Conservation (phyloP, 805 yeast genomes). For the Cephaloascus fragrans region DNA sequence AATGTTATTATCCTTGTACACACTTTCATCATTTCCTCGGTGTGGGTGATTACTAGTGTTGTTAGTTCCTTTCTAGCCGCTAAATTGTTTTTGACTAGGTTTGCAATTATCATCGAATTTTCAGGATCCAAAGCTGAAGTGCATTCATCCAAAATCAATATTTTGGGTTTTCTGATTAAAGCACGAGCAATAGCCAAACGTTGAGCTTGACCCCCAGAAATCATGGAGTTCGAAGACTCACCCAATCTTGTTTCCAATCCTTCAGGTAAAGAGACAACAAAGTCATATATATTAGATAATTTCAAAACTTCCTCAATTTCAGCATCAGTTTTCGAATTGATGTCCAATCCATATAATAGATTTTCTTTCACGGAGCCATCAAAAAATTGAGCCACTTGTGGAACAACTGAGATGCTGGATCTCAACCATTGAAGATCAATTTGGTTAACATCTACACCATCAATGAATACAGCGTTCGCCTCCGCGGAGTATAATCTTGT, state of each 20-base stretch:
- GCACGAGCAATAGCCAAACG: conserved; percentile 81
- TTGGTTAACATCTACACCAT: conserved; percentile 34
- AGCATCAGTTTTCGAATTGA: conserved; percentile 7
- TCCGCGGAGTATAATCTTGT: conserved; percentile 39
- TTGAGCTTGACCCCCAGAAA: conserved; percentile 92
- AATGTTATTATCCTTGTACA: conserved; percentile 44
- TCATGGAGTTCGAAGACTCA: conserved; percentile 25
- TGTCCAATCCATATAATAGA: conserved; percentile 47
- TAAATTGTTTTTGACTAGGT: conserved; percentile 31
- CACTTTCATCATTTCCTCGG: conserved; percentile 49
- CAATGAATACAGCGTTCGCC: conserved; percentile 30
- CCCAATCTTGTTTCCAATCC: conserved; percentile 56
- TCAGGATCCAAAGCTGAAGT: conserved; percentile 78
- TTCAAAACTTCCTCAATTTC: conserved; percentile 29
- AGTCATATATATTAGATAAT: conserved; percentile 41
- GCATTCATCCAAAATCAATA: conserved; percentile 75
- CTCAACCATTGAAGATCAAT: conserved; percentile 43
- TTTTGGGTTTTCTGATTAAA: conserved; percentile 50
- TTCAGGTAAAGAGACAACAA: conserved; percentile 43
- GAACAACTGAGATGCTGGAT: conserved; percentile 52
- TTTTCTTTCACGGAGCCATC: conserved; percentile 70
- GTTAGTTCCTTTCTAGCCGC: conserved; percentile 18
- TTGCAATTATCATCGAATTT: conserved; percentile 40
- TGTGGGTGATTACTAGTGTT: conserved; percentile 65
- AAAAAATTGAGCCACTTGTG: conserved; percentile 65